phyloP scores from a whole-genome alignment of 805 yeast species.

The Kuraishia ogatae region DNA sequence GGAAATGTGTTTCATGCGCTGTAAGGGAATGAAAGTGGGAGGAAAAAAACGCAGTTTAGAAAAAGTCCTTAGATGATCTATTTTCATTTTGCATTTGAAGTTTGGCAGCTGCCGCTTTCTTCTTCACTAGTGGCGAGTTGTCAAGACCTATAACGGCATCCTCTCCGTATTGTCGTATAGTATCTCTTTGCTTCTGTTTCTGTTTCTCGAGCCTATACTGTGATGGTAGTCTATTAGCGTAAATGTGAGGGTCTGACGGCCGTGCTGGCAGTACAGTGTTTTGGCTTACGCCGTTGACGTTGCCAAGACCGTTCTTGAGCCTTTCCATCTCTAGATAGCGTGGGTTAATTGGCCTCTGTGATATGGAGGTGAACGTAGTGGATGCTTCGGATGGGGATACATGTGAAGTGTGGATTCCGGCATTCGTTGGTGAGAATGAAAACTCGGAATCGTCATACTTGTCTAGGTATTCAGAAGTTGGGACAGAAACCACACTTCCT shows the following conservation, averaged over 20 bases:
- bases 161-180: not conserved
- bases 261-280: not conserved
- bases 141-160: not conserved
- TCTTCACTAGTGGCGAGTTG: not conserved
- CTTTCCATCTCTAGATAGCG: slow-evolving; percentile 4
- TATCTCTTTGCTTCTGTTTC: not conserved
- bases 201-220: not conserved
- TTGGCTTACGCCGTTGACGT: not conserved
- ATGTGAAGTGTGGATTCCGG: not conserved
- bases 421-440: not conserved
- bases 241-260: not conserved
- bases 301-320: not conserved
- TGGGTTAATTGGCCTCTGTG: slow-evolving; percentile 6
- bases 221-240: not conserved
- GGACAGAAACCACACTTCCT: not conserved
- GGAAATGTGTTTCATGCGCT: too few species aligned
- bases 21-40: not conserved
- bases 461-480: not conserved
- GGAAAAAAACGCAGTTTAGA: not conserved
- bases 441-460: not conserved
- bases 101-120: not conserved
- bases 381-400: not conserved
- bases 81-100: not conserved
- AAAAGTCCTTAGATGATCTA: not conserved
- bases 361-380: slow-evolving; percentile 5